phyloP scores from a whole-genome alignment of 768 basidiomycete species.

The Leucosporidium yakuticum region DNA sequence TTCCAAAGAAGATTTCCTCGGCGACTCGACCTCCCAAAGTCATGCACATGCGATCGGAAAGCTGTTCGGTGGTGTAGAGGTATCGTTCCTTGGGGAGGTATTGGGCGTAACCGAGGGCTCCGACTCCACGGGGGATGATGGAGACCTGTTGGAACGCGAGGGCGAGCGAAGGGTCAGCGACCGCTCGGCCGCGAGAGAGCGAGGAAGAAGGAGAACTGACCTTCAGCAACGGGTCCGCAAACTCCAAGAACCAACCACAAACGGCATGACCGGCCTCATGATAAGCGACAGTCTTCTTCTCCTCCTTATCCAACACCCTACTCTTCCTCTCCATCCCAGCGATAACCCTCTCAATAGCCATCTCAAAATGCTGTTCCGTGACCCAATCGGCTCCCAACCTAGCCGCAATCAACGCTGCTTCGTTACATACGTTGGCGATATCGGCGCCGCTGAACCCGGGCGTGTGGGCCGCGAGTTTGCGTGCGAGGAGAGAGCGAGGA shows the following conservation, averaged over 20 bases:
- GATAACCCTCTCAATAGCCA: slow-evolving; percentile 95
- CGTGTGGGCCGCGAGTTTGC: slow-evolving; percentile 91
- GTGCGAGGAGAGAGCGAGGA: slow-evolving; percentile 57
- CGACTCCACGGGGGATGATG: slow-evolving; percentile 93
- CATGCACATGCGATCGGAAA: slow-evolving; percentile 95
- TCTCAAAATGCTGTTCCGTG: slow-evolving; percentile 82
- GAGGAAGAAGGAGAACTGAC: slow-evolving; percentile 54
- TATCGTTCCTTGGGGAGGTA: slow-evolving; percentile 94
- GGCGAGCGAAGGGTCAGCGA: no score
- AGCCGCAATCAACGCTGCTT: slow-evolving; percentile 91
- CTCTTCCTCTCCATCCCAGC: slow-evolving; percentile 95
- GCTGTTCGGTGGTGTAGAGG: slow-evolving; percentile 88
- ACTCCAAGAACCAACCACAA: slow-evolving; percentile 96
- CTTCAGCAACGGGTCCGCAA: slow-evolving; percentile 92
- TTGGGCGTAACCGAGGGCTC: slow-evolving; percentile 86
- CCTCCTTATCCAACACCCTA: slow-evolving; percentile 81
- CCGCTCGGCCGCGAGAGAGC: background rate
- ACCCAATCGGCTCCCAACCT: slow-evolving; percentile 73
- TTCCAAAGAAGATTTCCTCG: slow-evolving; percentile 95
- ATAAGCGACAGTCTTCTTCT: slow-evolving; percentile 98
- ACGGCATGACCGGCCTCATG: slow-evolving; percentile 99
- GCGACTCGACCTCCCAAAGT: slow-evolving; percentile 95
- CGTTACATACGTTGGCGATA: slow-evolving; percentile 98
- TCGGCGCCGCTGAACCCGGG: slow-evolving; percentile 99
- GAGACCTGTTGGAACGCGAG: slow-evolving; percentile 72